Percentiles rank a stretch among this genome's conserved stretches.
Evolutionary conservation across 371 early-diverging fungal species (phyloP).

Genomic region (Mortierella sp.): DNA sequence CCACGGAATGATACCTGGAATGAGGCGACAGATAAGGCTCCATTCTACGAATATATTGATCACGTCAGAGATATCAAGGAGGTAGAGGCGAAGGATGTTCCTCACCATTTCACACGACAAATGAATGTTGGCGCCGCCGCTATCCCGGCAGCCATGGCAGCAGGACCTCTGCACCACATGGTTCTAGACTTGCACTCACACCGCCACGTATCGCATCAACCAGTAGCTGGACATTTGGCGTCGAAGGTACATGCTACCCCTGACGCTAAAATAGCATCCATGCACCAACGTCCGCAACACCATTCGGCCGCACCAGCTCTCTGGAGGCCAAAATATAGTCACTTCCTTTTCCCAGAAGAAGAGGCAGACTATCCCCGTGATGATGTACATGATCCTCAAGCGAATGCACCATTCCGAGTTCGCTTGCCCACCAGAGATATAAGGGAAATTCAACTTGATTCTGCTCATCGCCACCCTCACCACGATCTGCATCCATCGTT

Average conservation of each 20-base stretch:
- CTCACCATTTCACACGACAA: neutral
- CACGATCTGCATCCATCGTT: constrained; percentile 37
- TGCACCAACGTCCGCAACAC: neutral
- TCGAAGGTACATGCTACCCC: neutral
- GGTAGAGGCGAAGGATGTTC: neutral
- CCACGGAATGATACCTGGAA: constrained; percentile 9
- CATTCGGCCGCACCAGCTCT: constrained; percentile 16
- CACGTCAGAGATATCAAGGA: too few relatives aligned
- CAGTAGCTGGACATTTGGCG: too few relatives aligned
- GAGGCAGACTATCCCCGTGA: constrained; percentile 29
- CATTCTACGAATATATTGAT: too few relatives aligned
- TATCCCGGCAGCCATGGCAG: neutral
- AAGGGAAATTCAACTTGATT: constrained; percentile 29
- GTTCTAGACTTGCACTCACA: constrained; percentile 10
- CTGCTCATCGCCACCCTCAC: constrained; percentile 17
- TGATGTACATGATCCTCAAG: neutral
- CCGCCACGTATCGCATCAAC: neutral
- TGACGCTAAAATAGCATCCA: neutral
- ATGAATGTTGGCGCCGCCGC: neutral
- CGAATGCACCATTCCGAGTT: too few relatives aligned
- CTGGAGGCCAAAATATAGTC: constrained; percentile 7
- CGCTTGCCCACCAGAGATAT: neutral
- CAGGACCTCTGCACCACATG: neutral
- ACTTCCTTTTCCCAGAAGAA: constrained; percentile 26
- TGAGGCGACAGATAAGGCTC: neutral